Evolutionary conservation across 2,329 filamentous ascomycete genomes (phyloP), one percentile per base, ranked within the genome.

Genomic region (Huntiella abstrusa): DNA sequence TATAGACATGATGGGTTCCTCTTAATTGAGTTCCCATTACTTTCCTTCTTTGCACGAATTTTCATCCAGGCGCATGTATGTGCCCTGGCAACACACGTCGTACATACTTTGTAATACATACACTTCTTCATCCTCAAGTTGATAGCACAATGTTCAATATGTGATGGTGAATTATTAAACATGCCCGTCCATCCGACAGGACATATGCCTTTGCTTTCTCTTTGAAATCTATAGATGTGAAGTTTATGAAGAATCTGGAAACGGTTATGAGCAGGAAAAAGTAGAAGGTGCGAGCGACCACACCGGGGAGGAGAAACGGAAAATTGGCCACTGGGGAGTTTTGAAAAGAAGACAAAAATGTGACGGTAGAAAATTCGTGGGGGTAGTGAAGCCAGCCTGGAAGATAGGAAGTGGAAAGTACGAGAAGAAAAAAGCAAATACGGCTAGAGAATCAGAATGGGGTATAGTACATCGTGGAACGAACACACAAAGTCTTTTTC

Each of bases 401-500:
- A 33, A 7, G 22, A 41, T 11, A 32, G 15, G 15, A 41, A 41
- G 40, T 19, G 40, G 12, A 16, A 19, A 19, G 17, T 7, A 16
- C 32, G 28, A 46, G 15, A 12, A 36, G 8, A 39, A 4, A 45
- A 38, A 13, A 44, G 35, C 11, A 11, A 28, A 45, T 12, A 19
- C 33, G 15, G 13, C 13, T 13, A 37, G 12, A 35, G 32, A 33
- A 22, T 10, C 17, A 13, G 11, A 33, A 38, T 17, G 15, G 38
- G 34, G 45, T 36, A 43, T 37, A 45, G 33, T 36, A 49, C 39
- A 42, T 42, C 33, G 6, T 41, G 46, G 32, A 38, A 38, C 22
- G 22, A 28, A 28, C 22, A 28, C 17, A 34, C 19, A 37, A 13
- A 36, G 19, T 34, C 22, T 34, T 54, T 55, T 57, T 64, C 60